Evolutionary conservation across 257 asterid genomes (phyloP), one percentile per base, ranked within the genome.

Genomic region (Asclepias syriaca): DNA sequence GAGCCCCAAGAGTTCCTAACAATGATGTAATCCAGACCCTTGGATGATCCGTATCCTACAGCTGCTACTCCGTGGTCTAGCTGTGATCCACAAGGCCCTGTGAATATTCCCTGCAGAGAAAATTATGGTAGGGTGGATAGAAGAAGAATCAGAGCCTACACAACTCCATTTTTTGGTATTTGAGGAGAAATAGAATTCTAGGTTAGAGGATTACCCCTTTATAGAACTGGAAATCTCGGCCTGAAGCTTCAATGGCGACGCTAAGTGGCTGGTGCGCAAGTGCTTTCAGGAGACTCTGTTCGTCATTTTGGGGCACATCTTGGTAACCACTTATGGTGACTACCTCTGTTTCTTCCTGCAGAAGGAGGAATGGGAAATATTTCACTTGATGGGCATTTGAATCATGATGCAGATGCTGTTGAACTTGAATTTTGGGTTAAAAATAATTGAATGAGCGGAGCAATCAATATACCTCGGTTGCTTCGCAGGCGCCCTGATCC

Each of bases 221-320:
- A 68, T 82, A 82, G 72, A 82, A 79, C 5, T 82, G 86, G 45
- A 82, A 82, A 34, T 82, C 86, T 67, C 84, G 74, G 59, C 81
- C 77, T 5, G 86, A 82, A 40, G 86, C 86, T 8, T 79, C 86
- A 54, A 82, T 82, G 69, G 86, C 86, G 14, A 82, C 71, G 34
- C 86, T 82, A 27, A 82, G 22, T 27, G 86, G 86, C 72, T 82
- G 86, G 43, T 79, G 80, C 51, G 86, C 84, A 46, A 82, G 81
- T 74, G 86, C 86, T 68, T 82, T 82, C 77, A 82, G 16, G 18
- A 82, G 79, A 71, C 81, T 73, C 40, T 54, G 72, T 27, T 82
- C 86, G 51, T 82, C 80, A 49, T 79, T 79, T 48, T 66, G 37
- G 19, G 86, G 84, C 16, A 82, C 86, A 73, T 82, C 86, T 63